Evolutionary conservation across 352 stramenopile genomes (phyloP), one percentile per base, ranked within the genome.

Genomic region (Plasmopara halstedii): DNA sequence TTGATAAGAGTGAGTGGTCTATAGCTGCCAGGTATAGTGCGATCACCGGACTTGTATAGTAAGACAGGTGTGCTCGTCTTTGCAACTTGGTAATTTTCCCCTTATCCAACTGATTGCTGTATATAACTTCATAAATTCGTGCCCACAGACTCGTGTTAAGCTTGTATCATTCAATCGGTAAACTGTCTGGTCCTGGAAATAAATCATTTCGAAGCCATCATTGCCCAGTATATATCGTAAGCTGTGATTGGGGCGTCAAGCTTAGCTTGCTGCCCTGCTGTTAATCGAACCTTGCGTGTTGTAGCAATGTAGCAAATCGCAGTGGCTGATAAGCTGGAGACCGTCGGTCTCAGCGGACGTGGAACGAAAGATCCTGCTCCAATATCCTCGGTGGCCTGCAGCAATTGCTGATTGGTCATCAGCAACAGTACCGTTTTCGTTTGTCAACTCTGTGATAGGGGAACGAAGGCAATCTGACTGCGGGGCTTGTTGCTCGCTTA

Each of bases 81-180:
- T 59, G 52, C 7, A 60, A 54, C 23, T 53, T 59, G 0, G 51
- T 59, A 44, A 60, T 50, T 23, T 47, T 42, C 1, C 39, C 33
- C 18, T 37, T 40, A 3, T 34, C 0, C 15, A 50, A 5, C 27
- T 60, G 52, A 32, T 26, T 40, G 6, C 21, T 37, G 23, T 53
- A 27, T 13, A 46, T 29, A 10, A 53, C 37, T 38, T 53, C 44
- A 23, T 42, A 53, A 11, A 53, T 53, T 10, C 26, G 13, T 4
- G 44, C 38, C 51, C 44, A 50, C 2, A 23, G 23, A 19, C 2
- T 44, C 1, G 43, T 23, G 1, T 23, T 26, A 20, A 50, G 2
- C 19, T 59, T 50, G 39, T 53, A 53, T 26, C 53, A 59, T 14
- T 60, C 39, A 13, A 54, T 46, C 4, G 44, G 45, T 1, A 54